Evolutionary conservation across 345 rosid genomes (phyloP).

Genomic region (Pseudoturritis turrita): DNA sequence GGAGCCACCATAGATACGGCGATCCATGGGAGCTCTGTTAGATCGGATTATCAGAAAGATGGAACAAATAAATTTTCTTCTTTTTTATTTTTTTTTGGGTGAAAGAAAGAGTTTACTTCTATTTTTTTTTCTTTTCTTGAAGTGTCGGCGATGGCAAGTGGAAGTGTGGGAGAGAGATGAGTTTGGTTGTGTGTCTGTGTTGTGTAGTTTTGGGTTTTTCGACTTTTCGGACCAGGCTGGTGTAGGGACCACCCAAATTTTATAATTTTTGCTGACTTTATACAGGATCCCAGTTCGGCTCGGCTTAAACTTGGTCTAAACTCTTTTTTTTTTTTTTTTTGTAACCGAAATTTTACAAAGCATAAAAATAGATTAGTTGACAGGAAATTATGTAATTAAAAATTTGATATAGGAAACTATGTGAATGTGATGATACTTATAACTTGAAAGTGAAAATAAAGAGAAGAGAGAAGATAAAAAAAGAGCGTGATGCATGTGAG

Average conservation of each 20-base stretch:
- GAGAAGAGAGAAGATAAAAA: neutral
- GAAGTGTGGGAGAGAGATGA: slow-evolving; percentile 17
- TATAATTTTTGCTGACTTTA: slow-evolving; percentile 15
- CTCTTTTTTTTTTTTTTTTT: neutral
- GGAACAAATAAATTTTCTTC: neutral
- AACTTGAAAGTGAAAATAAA: slow-evolving; percentile 29
- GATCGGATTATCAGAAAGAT: slow-evolving; percentile 17
- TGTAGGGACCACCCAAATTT: slow-evolving; percentile 19
- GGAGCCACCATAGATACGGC: slow-evolving; percentile 29
- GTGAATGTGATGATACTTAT: slow-evolving; percentile 3
- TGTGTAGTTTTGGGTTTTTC: slow-evolving; percentile 14
- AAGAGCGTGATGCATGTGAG: neutral
- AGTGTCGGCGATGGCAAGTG: slow-evolving; percentile 34
- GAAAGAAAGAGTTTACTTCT: slow-evolving; percentile 27
- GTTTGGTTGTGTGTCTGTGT: slow-evolving; percentile 25
- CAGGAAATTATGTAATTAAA: neutral
- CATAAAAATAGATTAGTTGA: neutral
- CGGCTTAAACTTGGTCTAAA: neutral
- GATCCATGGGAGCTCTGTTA: slow-evolving; percentile 33
- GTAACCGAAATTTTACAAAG: too few species aligned
- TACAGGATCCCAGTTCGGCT: neutral
- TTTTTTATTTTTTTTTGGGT: neutral
- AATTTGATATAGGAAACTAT: neutral
- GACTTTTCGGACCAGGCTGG: slow-evolving; percentile 30
- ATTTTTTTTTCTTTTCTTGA: neutral